phyloP scores from a whole-genome alignment of 83 land plant species.

The Diphasiastrum complanatum region DNA sequence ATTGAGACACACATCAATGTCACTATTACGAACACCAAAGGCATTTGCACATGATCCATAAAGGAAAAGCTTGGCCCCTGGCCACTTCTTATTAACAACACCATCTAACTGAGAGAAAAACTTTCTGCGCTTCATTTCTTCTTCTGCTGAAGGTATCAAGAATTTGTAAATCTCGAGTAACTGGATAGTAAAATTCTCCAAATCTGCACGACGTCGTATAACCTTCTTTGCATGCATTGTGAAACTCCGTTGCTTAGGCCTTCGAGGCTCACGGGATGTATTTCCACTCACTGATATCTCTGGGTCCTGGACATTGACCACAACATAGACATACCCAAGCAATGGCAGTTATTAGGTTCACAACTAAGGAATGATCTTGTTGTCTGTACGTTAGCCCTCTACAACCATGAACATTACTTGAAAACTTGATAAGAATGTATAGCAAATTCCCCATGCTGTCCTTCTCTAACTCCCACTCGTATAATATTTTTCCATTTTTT shows the following conservation, averaged over 20 bases:
- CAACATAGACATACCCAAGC: no score
- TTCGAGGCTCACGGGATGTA: no score
- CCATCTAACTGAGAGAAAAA: conserved; percentile 49
- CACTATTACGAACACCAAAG: conserved; percentile 89
- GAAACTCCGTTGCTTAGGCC: conserved; percentile 35
- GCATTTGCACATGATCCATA: conserved; percentile 97
- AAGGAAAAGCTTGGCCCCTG: conserved; percentile 58
- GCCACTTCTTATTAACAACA: conserved; percentile 66
- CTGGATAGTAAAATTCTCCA: conserved; percentile 39
- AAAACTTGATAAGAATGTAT: no score
- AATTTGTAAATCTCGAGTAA: conserved; percentile 59
- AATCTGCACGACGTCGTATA: conserved; percentile 50
- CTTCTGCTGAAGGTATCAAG: conserved; percentile 74
- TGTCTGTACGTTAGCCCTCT: no score
- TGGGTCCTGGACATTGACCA: no score
- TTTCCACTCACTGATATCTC: no score
- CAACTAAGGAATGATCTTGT: no score
- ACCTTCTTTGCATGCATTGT: conserved; percentile 38
- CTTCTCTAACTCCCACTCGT: no score
- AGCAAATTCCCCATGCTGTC: no score
- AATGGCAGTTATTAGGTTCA: no score
- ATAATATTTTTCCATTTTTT: no score
- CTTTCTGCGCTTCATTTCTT: conserved; percentile 54
- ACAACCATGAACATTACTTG: no score
- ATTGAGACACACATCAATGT: conserved; percentile 89